These are phyloP conservation scores for Cardamine chenopodiifolia DNA, from an alignment of 345 rosid species.

Conservation along the genomic window DNA sequence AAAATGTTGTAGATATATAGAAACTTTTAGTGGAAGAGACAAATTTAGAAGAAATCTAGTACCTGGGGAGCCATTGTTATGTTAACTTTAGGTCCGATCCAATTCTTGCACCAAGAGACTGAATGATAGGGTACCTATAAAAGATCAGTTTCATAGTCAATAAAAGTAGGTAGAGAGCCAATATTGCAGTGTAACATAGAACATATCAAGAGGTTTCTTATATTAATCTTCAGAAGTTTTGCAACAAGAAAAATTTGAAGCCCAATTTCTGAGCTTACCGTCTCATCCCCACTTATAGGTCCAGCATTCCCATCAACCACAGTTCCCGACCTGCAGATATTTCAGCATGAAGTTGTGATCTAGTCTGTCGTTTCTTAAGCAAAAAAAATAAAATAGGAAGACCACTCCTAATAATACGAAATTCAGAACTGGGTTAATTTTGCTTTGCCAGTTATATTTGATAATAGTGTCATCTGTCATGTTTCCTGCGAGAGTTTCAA, in stretches of 20 bases:
- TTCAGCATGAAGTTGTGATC: slow-evolving; percentile 28
- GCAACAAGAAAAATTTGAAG: slow-evolving; percentile 17
- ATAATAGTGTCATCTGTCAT: neutral
- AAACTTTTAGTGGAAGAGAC: neutral
- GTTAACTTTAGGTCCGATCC: slow-evolving; percentile 92
- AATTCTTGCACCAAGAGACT: slow-evolving; percentile 94
- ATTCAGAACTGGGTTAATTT: neutral
- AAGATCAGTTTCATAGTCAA: slow-evolving; percentile 8
- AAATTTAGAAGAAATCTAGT: neutral
- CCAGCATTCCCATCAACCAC: slow-evolving; percentile 91
- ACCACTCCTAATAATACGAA: neutral
- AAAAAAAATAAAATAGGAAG: neutral
- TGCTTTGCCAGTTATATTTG: neutral
- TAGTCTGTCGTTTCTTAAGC: slow-evolving; percentile 1
- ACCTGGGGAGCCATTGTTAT: slow-evolving; percentile 98
- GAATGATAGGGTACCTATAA: slow-evolving; percentile 92
- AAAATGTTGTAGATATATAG: neutral
- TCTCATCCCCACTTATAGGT: slow-evolving; percentile 88
- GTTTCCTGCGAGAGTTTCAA: slow-evolving; percentile 11
- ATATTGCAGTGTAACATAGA: neutral
- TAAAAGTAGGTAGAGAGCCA: slow-evolving; percentile 2
- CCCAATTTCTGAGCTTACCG: slow-evolving; percentile 54
- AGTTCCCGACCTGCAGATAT: slow-evolving; percentile 79
- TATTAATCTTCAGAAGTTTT: slow-evolving; percentile 3
- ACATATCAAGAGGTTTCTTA: neutral